These are phyloP conservation scores for Candida yuanshanica DNA, from an alignment of 805 yeast species.

Conservation along the genomic window DNA sequence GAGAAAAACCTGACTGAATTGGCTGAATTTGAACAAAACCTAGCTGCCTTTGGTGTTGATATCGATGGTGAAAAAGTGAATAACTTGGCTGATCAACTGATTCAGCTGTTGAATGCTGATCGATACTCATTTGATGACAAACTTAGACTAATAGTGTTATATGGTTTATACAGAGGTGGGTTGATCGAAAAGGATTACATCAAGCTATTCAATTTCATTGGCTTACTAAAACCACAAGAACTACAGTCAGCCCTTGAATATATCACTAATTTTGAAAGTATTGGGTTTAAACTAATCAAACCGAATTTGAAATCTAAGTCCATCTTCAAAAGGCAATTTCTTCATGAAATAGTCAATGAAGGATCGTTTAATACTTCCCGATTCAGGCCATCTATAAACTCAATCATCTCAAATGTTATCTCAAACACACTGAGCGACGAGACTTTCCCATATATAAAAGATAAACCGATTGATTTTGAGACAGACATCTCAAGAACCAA, in stretches of 20 bases:
- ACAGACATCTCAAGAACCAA: conserved; percentile 26
- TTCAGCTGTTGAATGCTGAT: conserved; percentile 45
- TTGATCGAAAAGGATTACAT: conserved; percentile 64
- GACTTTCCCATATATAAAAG: conserved; percentile 69
- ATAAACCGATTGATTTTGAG: conserved; percentile 54
- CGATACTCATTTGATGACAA: conserved; percentile 58
- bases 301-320: conserved; percentile 35
- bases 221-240: conserved; percentile 33
- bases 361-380: conserved; percentile 56
- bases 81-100: conserved; percentile 54
- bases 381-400: conserved; percentile 63
- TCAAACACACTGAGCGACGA: conserved; percentile 49
- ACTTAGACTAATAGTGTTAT: conserved; percentile 65
- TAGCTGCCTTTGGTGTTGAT: conserved; percentile 67
- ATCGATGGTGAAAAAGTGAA: conserved; percentile 60
- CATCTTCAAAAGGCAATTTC: conserved; percentile 39
- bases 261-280: conserved; percentile 48
- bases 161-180: conserved; percentile 80
- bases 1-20: conserved; percentile 57
- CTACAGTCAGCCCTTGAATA: conserved; percentile 42
- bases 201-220: conserved; percentile 59
- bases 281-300: conserved; percentile 56
- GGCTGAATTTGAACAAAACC: conserved; percentile 81
- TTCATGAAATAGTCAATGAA: conserved; percentile 45
- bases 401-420: conserved; percentile 47